phyloP scores from a whole-genome alignment of 2,329 filamentous ascomycete species.

The Ustulina deusta region DNA sequence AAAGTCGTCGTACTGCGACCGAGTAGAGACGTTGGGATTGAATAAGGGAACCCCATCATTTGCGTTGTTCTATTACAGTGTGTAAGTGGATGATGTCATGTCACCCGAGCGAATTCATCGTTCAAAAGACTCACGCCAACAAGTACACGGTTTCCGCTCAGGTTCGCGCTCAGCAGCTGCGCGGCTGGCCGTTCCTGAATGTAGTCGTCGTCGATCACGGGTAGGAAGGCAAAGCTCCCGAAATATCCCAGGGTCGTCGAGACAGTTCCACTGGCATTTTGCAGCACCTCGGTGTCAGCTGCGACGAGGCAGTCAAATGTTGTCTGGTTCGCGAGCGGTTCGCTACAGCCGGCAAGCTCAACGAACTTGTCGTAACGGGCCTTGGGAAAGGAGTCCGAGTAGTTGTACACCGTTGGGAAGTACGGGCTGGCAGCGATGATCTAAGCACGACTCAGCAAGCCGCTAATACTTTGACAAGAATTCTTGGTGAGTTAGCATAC shows the following conservation, averaged over 20 bases:
- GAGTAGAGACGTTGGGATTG: slow-evolving; percentile 46
- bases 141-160: slow-evolving; percentile 45
- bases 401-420: slow-evolving; percentile 43
- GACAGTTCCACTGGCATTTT: slow-evolving; percentile 47
- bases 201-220: slow-evolving; percentile 48
- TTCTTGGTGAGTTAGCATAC: slow-evolving; percentile 30
- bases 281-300: slow-evolving; percentile 43
- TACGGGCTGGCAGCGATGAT: slow-evolving; percentile 47
- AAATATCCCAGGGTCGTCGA: slow-evolving; percentile 47
- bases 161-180: slow-evolving; percentile 34
- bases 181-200: slow-evolving; percentile 43
- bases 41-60: slow-evolving; percentile 51
- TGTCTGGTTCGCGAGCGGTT: slow-evolving; percentile 26
- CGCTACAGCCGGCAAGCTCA: slow-evolving; percentile 44
- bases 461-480: not conserved
- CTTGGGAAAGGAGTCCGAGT: slow-evolving; percentile 41
- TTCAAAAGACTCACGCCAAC: slow-evolving; percentile 42
- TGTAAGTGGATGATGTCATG: slow-evolving; percentile 1
- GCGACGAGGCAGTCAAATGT: slow-evolving; percentile 47
- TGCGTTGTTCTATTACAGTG: slow-evolving; percentile 49
- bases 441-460: slow-evolving; percentile 37
- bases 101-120: not conserved
- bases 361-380: slow-evolving; percentile 45
- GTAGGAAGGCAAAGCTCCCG: slow-evolving; percentile 48
- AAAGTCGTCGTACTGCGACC: slow-evolving; percentile 45